phyloP scores from a whole-genome alignment of 495 filamentous ascomycete genomes.

The Daldinia vernicosa region DNA sequence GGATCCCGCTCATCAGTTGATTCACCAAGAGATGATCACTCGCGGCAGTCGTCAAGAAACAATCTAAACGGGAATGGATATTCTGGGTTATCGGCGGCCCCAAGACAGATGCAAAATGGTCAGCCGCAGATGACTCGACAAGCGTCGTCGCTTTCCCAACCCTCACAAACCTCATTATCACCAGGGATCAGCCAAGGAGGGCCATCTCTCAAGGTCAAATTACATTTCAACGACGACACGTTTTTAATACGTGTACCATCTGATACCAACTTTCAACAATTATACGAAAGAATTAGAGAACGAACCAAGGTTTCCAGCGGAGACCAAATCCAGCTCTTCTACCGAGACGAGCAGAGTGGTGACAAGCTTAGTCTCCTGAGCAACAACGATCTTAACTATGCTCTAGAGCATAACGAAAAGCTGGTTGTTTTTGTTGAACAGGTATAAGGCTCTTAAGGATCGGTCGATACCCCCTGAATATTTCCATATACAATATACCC shows the following conservation, averaged over 20 bases:
- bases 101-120: constrained; percentile 67
- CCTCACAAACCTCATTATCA: constrained; percentile 66
- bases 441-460: constrained; percentile 36
- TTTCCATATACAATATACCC: constrained; percentile 47
- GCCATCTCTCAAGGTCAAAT: constrained; percentile 84
- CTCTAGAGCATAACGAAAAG: constrained; percentile 84
- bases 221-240: constrained; percentile 88
- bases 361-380: constrained; percentile 75
- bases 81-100: constrained; percentile 63
- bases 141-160: constrained; percentile 75
- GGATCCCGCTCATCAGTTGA: constrained; percentile 75
- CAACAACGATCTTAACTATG: constrained; percentile 82
- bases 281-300: constrained; percentile 83
- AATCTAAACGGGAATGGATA: constrained; percentile 71
- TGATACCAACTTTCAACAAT: constrained; percentile 77
- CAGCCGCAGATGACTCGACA: constrained; percentile 73
- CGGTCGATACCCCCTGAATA: constrained; percentile 24
- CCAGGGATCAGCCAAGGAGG: constrained; percentile 54
- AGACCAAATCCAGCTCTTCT: constrained; percentile 78
- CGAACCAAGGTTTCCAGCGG: constrained; percentile 71
- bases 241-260: constrained; percentile 88
- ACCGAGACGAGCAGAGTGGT: constrained; percentile 85
- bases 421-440: constrained; percentile 79
- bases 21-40: constrained; percentile 64
- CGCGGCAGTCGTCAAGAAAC: constrained; percentile 77